Conservation (phyloP, 108 stramenopile genomes). For the Pelagomonas calceolata region DNA sequence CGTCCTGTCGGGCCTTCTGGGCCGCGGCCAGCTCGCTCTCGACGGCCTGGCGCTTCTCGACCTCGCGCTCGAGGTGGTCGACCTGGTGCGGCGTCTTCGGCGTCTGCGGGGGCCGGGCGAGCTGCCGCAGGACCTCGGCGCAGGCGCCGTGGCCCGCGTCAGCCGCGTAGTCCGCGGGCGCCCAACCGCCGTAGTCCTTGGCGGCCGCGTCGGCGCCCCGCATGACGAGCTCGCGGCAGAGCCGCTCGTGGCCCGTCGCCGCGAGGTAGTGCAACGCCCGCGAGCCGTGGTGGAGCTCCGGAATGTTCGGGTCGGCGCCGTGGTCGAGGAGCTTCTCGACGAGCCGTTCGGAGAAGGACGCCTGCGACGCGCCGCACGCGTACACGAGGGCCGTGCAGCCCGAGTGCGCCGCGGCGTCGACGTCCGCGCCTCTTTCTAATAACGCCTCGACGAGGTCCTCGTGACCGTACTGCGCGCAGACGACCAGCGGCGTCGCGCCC, state of each 20-base stretch:
- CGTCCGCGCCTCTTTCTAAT: background rate
- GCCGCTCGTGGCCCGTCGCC: background rate
- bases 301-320: background rate
- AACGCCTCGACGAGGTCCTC: background rate
- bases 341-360: background rate
- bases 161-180: background rate
- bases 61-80: too few relatives aligned
- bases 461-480: constrained; percentile 1
- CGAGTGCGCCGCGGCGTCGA: background rate
- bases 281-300: background rate
- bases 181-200: background rate
- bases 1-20: too few relatives aligned
- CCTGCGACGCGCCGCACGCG: background rate
- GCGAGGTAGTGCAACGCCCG: background rate
- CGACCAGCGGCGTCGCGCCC: background rate
- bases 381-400: background rate
- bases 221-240: background rate
- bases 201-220: background rate
- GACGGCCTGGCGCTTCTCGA: background rate
- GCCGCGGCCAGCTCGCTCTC: too few relatives aligned
- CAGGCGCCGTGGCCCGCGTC: background rate
- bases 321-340: background rate
- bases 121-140: too few relatives aligned
- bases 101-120: too few relatives aligned
- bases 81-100: too few relatives aligned